phyloP scores from a whole-genome alignment of 768 basidiomycete species.

The Stropharia rugosoannulata region DNA sequence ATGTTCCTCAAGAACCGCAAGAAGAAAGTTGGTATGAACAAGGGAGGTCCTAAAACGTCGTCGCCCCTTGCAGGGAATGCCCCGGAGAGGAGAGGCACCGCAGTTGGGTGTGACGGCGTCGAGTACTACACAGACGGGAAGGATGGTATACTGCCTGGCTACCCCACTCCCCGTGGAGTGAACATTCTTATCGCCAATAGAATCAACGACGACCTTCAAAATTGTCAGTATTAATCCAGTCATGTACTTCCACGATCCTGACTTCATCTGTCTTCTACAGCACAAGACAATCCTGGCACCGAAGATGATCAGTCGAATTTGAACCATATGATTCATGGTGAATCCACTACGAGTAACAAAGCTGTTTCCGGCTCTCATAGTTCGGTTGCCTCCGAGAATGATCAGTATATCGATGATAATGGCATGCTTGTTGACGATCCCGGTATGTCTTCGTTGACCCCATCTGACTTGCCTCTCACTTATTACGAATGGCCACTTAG shows the following conservation, averaged over 20 bases:
- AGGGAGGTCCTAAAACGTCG: neutral
- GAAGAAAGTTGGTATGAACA: neutral
- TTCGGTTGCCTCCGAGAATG: neutral
- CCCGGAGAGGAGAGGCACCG: neutral
- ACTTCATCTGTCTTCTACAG: neutral
- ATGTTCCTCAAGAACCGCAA: neutral
- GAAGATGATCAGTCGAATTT: neutral
- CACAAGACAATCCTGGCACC: neutral
- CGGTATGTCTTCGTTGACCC: neutral
- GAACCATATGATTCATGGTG: neutral
- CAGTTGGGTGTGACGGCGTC: conserved; percentile 7
- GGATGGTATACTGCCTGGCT: conserved; percentile 19
- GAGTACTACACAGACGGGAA: conserved; percentile 1
- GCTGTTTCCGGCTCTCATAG: neutral
- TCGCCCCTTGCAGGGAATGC: too few relatives aligned
- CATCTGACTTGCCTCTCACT: neutral
- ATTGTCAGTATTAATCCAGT: conserved; percentile 12
- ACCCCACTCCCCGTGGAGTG: conserved; percentile 16
- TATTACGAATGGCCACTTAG: neutral
- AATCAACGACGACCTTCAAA: conserved; percentile 16
- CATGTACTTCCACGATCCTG: neutral
- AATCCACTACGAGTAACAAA: neutral
- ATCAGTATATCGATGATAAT: neutral
- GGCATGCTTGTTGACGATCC: neutral
- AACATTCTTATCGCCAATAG: conserved; percentile 18